Evolutionary conservation across 2,329 filamentous ascomycete genomes (phyloP).

Genomic region (Cadophora luteo-olivacea): DNA sequence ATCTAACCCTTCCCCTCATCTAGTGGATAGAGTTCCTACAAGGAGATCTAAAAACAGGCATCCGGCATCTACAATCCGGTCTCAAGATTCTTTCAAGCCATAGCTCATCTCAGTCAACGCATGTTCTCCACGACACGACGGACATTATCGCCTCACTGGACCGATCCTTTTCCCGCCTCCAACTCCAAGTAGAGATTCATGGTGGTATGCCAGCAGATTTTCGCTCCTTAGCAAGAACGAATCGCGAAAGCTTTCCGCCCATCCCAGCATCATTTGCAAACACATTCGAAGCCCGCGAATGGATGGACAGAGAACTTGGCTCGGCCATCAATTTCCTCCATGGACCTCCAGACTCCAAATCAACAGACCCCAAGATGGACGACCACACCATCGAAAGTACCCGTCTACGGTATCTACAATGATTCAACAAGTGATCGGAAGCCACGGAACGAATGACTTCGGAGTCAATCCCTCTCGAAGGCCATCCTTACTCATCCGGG

Average conservation of each 20-base stretch:
- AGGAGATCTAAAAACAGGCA: slow-evolving; percentile 22
- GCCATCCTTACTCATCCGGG: neutral
- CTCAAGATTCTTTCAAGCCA: slow-evolving; percentile 17
- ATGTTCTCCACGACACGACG: neutral
- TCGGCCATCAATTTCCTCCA: slow-evolving; percentile 24
- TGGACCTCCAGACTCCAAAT: slow-evolving; percentile 1
- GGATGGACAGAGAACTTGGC: slow-evolving; percentile 26
- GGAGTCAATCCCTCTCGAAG: neutral
- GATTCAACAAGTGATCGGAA: neutral
- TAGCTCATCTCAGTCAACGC: neutral
- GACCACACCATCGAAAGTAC: neutral
- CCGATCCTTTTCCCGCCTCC: slow-evolving; percentile 15
- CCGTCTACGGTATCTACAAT: neutral
- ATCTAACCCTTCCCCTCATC: neutral
- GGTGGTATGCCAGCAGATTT: neutral
- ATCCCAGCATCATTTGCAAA: slow-evolving; percentile 16
- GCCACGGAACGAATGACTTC: neutral
- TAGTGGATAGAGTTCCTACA: slow-evolving; percentile 31
- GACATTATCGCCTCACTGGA: slow-evolving; percentile 15
- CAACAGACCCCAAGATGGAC: neutral
- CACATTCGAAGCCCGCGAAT: slow-evolving; percentile 25
- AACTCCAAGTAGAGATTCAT: slow-evolving; percentile 15
- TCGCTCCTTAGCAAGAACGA: neutral
- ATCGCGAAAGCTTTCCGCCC: neutral
- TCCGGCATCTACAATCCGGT: slow-evolving; percentile 29